phyloP scores from a whole-genome alignment of 2,329 filamentous ascomycete genomes.

The Tympanopsis confertula region DNA sequence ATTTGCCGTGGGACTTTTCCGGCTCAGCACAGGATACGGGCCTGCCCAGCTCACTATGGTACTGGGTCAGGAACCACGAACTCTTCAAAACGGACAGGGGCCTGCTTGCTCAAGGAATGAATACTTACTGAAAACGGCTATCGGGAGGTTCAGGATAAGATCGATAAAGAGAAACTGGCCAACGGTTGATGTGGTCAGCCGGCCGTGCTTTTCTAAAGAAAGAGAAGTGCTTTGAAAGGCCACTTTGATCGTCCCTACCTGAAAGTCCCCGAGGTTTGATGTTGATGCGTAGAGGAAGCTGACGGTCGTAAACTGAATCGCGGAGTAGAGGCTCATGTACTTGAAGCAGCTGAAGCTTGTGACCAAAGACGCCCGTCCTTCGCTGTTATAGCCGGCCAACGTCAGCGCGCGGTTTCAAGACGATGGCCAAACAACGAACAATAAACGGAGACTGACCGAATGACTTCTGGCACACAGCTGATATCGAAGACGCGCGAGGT shows the following conservation, averaged over 20 bases:
- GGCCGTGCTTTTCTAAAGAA: no score
- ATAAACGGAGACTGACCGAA: constrained; percentile 39
- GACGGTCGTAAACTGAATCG: constrained; percentile 97
- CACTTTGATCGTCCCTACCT: constrained; percentile 31
- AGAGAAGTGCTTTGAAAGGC: background rate
- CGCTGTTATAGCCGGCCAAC: constrained; percentile 31
- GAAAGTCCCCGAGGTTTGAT: constrained; percentile 92
- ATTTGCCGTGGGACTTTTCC: constrained; percentile 81
- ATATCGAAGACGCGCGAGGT: constrained; percentile 95
- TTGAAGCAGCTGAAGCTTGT: constrained; percentile 99
- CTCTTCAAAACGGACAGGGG: background rate
- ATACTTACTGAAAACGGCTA: constrained; percentile 76
- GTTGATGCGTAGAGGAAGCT: constrained; percentile 91
- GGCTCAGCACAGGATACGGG: constrained; percentile 64
- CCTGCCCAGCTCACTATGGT: constrained; percentile 79
- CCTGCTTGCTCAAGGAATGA: no score
- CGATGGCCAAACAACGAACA: constrained; percentile 4
- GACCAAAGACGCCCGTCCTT: constrained; percentile 84
- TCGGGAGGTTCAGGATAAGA: constrained; percentile 79
- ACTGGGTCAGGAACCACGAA: constrained; percentile 3
- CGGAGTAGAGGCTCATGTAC: constrained; percentile 97
- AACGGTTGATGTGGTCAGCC: constrained; percentile 1
- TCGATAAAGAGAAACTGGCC: constrained; percentile 82
- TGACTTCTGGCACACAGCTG: constrained; percentile 84
- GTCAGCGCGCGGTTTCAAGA: constrained; percentile 4